Evolutionary conservation across 768 basidiomycete genomes (phyloP).

Genomic region (Favolaschia claudopus): DNA sequence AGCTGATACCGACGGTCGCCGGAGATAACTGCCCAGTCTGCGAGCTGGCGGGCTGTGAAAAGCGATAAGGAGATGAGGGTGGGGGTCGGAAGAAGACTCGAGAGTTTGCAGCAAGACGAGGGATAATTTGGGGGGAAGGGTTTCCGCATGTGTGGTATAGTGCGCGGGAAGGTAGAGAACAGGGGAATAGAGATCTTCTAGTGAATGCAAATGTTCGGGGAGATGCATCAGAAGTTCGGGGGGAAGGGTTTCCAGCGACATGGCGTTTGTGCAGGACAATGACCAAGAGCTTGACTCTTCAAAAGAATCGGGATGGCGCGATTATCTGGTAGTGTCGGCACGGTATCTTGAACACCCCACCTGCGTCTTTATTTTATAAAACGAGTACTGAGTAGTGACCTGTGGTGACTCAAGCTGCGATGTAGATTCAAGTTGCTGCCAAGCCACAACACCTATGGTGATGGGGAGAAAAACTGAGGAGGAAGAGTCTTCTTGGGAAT

Average conservation of each 20-base stretch:
- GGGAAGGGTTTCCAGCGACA: slow-evolving; percentile 1
- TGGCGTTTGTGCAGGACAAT: too few species aligned
- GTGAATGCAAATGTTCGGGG: background rate
- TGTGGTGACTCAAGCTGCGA: too few species aligned
- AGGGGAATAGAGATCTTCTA: slow-evolving; percentile 4
- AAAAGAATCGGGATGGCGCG: too few species aligned
- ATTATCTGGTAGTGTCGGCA: too few species aligned
- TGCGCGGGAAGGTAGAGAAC: background rate
- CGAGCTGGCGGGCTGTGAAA: slow-evolving; percentile 1
- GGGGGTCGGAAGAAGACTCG: slow-evolving; percentile 9
- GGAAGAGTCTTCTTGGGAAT: too few species aligned
- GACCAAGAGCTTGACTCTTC: too few species aligned
- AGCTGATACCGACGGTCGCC: background rate
- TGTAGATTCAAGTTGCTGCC: too few species aligned
- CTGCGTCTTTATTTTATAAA: too few species aligned
- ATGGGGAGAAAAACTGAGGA: too few species aligned
- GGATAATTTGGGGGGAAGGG: background rate
- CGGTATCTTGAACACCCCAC: too few species aligned
- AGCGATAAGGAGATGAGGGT: slow-evolving; percentile 10
- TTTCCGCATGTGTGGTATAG: background rate
- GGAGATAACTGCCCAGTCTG: slow-evolving; percentile 2
- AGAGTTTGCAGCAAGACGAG: slow-evolving; percentile 5
- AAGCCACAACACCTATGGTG: too few species aligned
- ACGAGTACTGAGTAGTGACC: too few species aligned
- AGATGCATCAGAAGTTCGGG: slow-evolving; percentile 1